These are phyloP conservation scores for Chamaecrista fasciculata DNA, from an alignment of 306 rosid species.

Conservation along the genomic window DNA sequence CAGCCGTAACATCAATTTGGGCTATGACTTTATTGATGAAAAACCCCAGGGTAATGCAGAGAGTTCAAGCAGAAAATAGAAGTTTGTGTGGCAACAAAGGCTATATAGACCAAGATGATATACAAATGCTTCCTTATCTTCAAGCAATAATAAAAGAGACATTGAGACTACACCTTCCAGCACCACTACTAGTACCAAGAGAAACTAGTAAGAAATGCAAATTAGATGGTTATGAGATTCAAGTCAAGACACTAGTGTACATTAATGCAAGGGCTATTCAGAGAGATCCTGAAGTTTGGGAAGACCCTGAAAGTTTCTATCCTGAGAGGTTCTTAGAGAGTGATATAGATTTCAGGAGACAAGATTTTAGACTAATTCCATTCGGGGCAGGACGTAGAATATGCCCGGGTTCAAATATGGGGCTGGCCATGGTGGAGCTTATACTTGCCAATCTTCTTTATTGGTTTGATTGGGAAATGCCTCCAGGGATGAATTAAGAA, in stretches of 20 bases:
- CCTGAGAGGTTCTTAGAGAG: background rate
- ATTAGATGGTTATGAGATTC: conserved; percentile 2
- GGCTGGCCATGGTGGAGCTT: conserved; percentile 7
- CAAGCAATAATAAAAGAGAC: conserved; percentile 17
- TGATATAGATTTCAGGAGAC: background rate
- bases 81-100: background rate
- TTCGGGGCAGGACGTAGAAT: conserved; percentile 29
- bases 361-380: background rate
- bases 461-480: conserved; percentile 33
- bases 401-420: conserved; percentile 21
- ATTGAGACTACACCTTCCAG: background rate
- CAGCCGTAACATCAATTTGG: background rate
- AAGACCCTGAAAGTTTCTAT: background rate
- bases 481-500: conserved; percentile 13
- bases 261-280: conserved; percentile 10
- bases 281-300: too few relatives aligned
- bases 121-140: background rate
- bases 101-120: conserved; percentile 2
- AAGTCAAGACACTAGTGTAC: background rate
- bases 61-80: background rate
- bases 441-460: conserved; percentile 32
- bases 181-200: background rate
- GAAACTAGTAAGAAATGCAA: background rate
- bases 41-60: too few relatives aligned
- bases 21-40: background rate